A percentile compares a stretch with the other conserved stretches of the same genome.
Conservation (phyloP, 768 basidiomycete genomes). For the Lanmaoa rubissima region DNA sequence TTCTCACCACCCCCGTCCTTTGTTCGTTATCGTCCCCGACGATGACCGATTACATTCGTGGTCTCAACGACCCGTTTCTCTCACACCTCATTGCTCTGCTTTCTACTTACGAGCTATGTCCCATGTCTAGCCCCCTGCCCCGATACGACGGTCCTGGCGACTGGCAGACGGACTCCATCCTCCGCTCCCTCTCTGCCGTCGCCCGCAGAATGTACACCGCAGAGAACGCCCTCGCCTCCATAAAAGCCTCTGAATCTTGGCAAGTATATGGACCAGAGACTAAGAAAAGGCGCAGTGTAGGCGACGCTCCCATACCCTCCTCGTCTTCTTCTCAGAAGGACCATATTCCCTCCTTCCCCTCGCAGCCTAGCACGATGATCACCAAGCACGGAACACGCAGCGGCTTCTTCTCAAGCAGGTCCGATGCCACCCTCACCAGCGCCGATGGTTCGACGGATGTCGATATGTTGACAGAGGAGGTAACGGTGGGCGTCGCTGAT, state of each 20-base stretch:
- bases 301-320: conserved; percentile 36
- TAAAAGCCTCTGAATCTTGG: conserved; percentile 39
- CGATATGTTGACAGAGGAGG: conserved; percentile 29
- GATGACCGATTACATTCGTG: conserved; percentile 28
- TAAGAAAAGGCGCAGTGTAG: conserved; percentile 45
- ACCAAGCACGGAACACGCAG: conserved; percentile 15
- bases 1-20: background rate
- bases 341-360: conserved; percentile 8
- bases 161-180: conserved; percentile 58
- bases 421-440: conserved; percentile 18
- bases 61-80: conserved; percentile 40
- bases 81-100: conserved; percentile 57
- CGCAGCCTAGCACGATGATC: conserved; percentile 27
- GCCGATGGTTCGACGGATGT: conserved; percentile 22
- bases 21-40: conserved; percentile 22
- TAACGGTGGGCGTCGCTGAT: conserved; percentile 26
- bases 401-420: conserved; percentile 25
- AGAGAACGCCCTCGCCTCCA: conserved; percentile 43
- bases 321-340: conserved; percentile 29
- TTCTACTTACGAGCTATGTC: conserved; percentile 58
- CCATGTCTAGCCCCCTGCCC: conserved; percentile 48
- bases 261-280: conserved; percentile 38
- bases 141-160: conserved; percentile 54
- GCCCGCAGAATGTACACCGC: conserved; percentile 56
- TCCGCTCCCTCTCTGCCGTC: conserved; percentile 49